These are phyloP conservation scores for Straminergon stramineum DNA, from an alignment of 225 moss, liverwort and hornwort species.

Conservation along the genomic window DNA sequence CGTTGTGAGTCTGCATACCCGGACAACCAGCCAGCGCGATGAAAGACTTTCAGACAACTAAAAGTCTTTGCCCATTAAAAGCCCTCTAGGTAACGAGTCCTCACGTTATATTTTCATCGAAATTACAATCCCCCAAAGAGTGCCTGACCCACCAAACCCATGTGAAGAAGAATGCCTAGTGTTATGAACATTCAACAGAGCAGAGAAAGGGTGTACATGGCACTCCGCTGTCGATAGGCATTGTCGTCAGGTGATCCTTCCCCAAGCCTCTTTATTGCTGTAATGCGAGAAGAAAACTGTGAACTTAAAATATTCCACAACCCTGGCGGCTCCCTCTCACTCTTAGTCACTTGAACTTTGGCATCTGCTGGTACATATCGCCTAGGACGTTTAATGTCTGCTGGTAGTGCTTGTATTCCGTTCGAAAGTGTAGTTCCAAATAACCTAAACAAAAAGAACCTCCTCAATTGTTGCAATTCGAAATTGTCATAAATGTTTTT, in stretches of 20 bases:
- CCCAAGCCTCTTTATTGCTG: constrained; percentile 71
- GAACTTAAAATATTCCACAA: constrained; percentile 30
- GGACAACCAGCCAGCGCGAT: not conserved
- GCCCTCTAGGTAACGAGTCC: not conserved
- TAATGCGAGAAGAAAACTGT: constrained; percentile 52
- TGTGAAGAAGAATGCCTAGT: not conserved
- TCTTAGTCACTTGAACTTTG: constrained; percentile 17
- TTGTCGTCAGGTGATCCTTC: constrained; percentile 49
- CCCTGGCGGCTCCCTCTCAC: constrained; percentile 49
- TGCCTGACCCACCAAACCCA: not conserved
- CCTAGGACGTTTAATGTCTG: constrained; percentile 24
- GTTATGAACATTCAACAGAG: not conserved
- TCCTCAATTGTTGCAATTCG: not conserved
- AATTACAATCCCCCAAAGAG: not conserved
- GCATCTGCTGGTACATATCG: constrained; percentile 26
- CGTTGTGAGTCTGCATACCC: constrained; percentile 59
- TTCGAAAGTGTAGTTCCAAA: constrained; percentile 20
- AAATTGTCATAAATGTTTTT: not conserved
- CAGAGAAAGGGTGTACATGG: constrained; percentile 39
- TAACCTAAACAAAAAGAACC: constrained; percentile 8
- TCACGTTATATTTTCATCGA: not conserved
- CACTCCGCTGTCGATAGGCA: constrained; percentile 42
- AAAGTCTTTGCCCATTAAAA: not conserved
- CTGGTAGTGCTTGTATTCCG: constrained; percentile 17
- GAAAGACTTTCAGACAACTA: not conserved